Evolutionary conservation across 257 asterid species (phyloP), one percentile per base, ranked within the genome.

Genomic region (Gardenia jasminoides): DNA sequence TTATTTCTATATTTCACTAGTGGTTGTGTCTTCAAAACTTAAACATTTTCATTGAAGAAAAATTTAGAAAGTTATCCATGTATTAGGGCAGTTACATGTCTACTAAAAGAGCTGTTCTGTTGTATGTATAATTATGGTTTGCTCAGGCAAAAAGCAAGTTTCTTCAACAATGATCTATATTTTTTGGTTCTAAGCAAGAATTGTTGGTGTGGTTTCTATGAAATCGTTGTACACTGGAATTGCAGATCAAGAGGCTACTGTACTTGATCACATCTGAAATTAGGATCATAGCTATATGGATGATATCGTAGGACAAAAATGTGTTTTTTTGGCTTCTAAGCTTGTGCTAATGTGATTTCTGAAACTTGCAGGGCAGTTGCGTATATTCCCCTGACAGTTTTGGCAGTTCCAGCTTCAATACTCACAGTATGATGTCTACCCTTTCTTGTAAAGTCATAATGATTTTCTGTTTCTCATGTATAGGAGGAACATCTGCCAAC

Each of bases 381-480:
- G 77, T 95, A 95, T 83, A 92, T 95, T 83, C 97, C 99, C 66
- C 82, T 96, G 73, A 96, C 99, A 10, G 88, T 93, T 80, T 83
- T 96, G 84, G 99, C 98, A 66, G 98, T 96, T 82, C 99, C 99
- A 78, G 99, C 99, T 81, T 96, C 99, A 75, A 81, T 96, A 67
- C 92, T 96, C 74, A 95, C 99, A 75, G 99, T 96, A 88, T 84
- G 80, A 82, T 72, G 66, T 73, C 6, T 44, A n/a, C 67, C 31
- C 46, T 59, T 72, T 44, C 61, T 74, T 79, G 67, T 52, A 3
- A 20, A 66, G 33, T 67, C 58, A 64, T 62, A 28, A 3, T 50
- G 76, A 16, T 36, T 41, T 13, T 6, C 36, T 47, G 28, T 50
- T 59, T 64, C 52, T 24, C 2, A 0, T 70, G 46, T 39, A 2